A percentile compares a stretch with the other conserved stretches of the same genome.
These are phyloP conservation scores for Clathrospora elynae DNA, from an alignment of 2,329 filamentous ascomycete genomes.

Conservation along the genomic window DNA sequence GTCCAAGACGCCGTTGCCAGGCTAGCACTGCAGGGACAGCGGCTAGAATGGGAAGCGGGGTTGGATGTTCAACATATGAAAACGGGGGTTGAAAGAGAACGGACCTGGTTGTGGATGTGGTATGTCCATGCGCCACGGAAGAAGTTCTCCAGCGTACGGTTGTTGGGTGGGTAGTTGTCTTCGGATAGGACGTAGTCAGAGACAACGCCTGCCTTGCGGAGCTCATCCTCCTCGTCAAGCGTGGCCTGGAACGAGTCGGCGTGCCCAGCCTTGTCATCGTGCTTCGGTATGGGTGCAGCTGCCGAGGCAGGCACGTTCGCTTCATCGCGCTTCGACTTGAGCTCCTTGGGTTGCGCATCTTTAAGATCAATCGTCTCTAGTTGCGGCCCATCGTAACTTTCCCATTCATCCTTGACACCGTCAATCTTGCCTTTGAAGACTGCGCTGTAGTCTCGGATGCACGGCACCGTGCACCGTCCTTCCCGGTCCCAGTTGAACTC, in stretches of 20 bases:
- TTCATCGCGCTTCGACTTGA: constrained; percentile 31
- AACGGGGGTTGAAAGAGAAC: not conserved
- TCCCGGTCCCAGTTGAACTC: constrained; percentile 61
- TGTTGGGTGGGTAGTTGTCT: constrained; percentile 61
- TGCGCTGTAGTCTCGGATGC: constrained; percentile 59
- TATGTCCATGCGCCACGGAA: constrained; percentile 63
- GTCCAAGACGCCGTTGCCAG: constrained; percentile 1
- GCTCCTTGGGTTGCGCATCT: constrained; percentile 35
- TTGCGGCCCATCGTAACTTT: constrained; percentile 56
- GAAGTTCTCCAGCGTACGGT: constrained; percentile 61
- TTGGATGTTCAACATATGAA: not conserved
- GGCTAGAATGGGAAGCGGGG: constrained; percentile 2
- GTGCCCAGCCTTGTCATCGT: constrained; percentile 29
- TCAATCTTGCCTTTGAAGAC: constrained; percentile 58
- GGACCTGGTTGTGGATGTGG: constrained; percentile 63
- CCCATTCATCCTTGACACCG: constrained; percentile 58
- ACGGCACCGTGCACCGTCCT: constrained; percentile 60
- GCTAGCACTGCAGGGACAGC: constrained; percentile 9
- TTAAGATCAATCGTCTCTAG: constrained; percentile 44
- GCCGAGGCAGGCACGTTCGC: constrained; percentile 38
- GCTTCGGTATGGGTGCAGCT: constrained; percentile 30
- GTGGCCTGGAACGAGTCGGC: constrained; percentile 50
- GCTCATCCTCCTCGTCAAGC: constrained; percentile 47
- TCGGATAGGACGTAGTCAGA: constrained; percentile 55
- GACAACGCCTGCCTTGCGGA: constrained; percentile 50